Conservation (phyloP, 768 basidiomycete genomes). For the Suillus ampliporus region DNA sequence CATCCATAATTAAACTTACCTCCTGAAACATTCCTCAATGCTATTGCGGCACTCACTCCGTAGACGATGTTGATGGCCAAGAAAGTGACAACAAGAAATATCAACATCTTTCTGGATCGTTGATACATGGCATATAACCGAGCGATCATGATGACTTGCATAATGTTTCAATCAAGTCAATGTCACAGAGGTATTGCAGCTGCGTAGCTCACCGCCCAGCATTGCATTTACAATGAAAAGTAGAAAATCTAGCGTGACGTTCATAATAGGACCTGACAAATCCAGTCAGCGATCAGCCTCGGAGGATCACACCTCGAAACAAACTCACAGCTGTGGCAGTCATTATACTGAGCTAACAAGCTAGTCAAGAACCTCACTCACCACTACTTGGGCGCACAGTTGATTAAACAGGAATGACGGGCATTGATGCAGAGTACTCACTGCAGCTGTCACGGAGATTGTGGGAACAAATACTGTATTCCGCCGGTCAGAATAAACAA, state of each 20-base stretch:
- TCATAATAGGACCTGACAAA: neutral
- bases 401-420: neutral
- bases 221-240: neutral
- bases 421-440: neutral
- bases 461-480: neutral
- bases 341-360: neutral
- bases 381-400: neutral
- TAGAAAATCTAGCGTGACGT: neutral
- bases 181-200: neutral
- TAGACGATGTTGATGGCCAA: neutral
- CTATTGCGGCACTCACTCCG: neutral
- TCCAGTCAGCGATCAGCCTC: neutral
- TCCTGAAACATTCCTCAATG: neutral
- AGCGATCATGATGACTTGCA: neutral
- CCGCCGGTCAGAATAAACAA: neutral
- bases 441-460: neutral
- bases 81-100: neutral
- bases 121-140: constrained; percentile 3
- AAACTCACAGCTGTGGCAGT: neutral
- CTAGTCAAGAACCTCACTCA: neutral
- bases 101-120: neutral
- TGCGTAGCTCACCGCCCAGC: neutral
- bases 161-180: neutral
- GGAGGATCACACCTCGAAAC: neutral
- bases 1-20: neutral